Evolutionary conservation across 1,284 basidiomycete genomes (phyloP).

Genomic region (Rhodotorula sp.): DNA sequence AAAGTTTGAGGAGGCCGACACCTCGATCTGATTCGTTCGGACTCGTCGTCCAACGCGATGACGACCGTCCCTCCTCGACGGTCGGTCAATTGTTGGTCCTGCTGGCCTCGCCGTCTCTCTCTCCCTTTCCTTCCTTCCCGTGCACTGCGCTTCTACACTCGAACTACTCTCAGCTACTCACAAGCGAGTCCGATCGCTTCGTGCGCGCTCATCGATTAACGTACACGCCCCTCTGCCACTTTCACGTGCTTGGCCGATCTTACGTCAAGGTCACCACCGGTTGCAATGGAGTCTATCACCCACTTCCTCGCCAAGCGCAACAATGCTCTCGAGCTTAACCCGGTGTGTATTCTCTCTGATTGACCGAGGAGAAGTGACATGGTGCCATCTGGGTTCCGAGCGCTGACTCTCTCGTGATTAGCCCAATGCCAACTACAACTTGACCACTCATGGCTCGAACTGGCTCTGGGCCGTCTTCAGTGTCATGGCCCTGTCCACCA

Average conservation of each 20-base stretch:
- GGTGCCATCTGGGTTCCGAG: background rate
- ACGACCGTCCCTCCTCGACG: background rate
- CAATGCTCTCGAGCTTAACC: slow-evolving; percentile 12
- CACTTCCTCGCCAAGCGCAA: slow-evolving; percentile 20
- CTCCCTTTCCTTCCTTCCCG: background rate
- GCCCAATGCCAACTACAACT: slow-evolving; percentile 48
- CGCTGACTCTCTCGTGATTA: background rate
- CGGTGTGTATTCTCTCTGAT: background rate
- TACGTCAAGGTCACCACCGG: background rate
- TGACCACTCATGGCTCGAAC: slow-evolving; percentile 52
- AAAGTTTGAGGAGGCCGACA: no score
- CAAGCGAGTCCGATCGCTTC: background rate
- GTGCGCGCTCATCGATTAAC: background rate
- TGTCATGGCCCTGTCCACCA: slow-evolving; percentile 46
- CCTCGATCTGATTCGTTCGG: no score
- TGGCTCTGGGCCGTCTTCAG: slow-evolving; percentile 54
- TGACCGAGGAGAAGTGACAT: background rate
- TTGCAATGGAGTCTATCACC: slow-evolving; percentile 4
- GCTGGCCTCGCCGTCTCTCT: background rate
- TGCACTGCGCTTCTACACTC: background rate
- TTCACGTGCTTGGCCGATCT: no score
- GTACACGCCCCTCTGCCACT: background rate
- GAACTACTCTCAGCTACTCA: background rate
- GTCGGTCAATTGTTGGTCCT: no score
- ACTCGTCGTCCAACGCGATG: background rate